Percentiles rank a stretch among this genome's conserved stretches.
These are phyloP conservation scores for Arthrocladium fulminans DNA, from an alignment of 2,329 filamentous ascomycete genomes.

Conservation along the genomic window DNA sequence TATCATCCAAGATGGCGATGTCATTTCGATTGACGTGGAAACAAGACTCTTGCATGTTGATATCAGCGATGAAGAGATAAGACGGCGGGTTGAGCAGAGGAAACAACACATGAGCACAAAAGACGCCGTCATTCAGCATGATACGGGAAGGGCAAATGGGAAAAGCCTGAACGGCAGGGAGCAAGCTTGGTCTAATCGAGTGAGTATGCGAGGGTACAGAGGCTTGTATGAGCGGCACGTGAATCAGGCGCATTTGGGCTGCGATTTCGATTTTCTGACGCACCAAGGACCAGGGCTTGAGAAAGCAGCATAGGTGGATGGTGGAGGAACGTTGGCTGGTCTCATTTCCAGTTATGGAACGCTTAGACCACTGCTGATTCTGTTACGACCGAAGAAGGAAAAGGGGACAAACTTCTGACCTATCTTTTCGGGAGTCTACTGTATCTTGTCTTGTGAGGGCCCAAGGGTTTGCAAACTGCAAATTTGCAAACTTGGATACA, in stretches of 20 bases:
- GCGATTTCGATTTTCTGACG: conserved; percentile 29
- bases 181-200: neutral
- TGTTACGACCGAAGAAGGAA: too few relatives aligned
- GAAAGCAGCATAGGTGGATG: too few relatives aligned
- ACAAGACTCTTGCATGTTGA: conserved; percentile 35
- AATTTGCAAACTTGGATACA: too few relatives aligned
- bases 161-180: neutral
- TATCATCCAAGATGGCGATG: conserved; percentile 40
- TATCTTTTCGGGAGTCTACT: too few relatives aligned
- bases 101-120: neutral
- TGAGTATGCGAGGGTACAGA: conserved; percentile 28
- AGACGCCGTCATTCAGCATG: neutral
- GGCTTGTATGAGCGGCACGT: conserved; percentile 36
- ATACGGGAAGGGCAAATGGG: neutral
- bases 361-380: too few relatives aligned
- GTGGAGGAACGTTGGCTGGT: too few relatives aligned
- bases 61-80: conserved; percentile 35
- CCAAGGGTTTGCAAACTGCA: too few relatives aligned
- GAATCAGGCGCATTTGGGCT: conserved; percentile 35
- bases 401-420: too few relatives aligned
- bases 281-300: neutral
- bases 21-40: conserved; percentile 40
- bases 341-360: too few relatives aligned
- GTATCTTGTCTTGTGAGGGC: too few relatives aligned
- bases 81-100: conserved; percentile 28